Conservation (phyloP, 371 early-diverging fungal genomes). For the Mucor ambiguus region DNA sequence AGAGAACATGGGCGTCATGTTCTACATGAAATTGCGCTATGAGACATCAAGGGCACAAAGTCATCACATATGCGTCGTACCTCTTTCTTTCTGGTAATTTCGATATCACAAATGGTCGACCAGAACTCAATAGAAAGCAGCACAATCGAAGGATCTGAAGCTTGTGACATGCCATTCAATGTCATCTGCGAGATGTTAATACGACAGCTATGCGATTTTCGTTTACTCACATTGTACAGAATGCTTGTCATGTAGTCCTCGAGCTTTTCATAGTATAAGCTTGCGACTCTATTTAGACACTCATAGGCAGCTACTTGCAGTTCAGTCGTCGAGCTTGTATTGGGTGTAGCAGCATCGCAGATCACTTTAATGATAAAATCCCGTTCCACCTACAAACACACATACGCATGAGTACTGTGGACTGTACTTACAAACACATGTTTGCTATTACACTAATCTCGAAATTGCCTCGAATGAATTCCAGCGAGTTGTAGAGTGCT, state of each 20-base stretch:
- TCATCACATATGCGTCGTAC: background rate
- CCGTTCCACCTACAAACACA: conserved; percentile 2
- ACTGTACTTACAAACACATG: background rate
- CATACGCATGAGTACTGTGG: background rate
- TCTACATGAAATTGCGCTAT: background rate
- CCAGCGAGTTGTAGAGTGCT: conserved; percentile 5
- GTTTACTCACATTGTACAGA: conserved; percentile 3
- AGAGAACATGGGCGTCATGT: background rate
- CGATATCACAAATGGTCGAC: conserved; percentile 6
- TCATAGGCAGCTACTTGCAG: conserved; percentile 7
- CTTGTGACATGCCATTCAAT: background rate
- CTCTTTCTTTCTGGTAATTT: background rate
- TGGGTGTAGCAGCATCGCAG: conserved; percentile 12
- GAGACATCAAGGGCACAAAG: background rate
- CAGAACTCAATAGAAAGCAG: conserved; percentile 8
- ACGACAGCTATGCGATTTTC: background rate
- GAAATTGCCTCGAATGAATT: background rate
- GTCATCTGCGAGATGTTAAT: background rate
- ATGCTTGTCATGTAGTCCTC: conserved; percentile 8
- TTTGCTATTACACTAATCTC: conserved; percentile 2
- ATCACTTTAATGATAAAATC: conserved; percentile 10
- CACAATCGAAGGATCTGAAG: background rate
- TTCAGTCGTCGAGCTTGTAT: background rate
- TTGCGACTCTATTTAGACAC: background rate
- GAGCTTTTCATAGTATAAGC: conserved; percentile 5